Evolutionary conservation across 1,284 basidiomycete species (phyloP).

Genomic region (Cryptococcus hybrid): DNA sequence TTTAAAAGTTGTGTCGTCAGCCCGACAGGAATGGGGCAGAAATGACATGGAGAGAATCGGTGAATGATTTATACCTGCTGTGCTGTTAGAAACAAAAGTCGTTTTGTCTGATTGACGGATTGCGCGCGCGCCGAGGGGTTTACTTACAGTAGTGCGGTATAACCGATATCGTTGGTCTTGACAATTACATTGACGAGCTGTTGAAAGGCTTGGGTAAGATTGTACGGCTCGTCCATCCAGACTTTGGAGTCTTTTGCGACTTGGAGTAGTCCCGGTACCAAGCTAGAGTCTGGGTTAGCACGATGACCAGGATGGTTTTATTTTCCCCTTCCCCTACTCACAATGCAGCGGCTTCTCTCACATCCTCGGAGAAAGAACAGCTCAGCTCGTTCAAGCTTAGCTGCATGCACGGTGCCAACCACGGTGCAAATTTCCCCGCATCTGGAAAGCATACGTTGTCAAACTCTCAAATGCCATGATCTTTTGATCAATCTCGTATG

Average conservation of each 20-base stretch:
- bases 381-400: slow-evolving; percentile 66
- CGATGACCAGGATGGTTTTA: too few species aligned
- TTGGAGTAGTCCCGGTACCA: slow-evolving; percentile 67
- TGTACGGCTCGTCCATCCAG: slow-evolving; percentile 64
- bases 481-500: slow-evolving; percentile 78
- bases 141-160: slow-evolving; percentile 64
- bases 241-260: slow-evolving; percentile 64
- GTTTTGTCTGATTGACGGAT: background rate
- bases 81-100: background rate
- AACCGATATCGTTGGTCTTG: slow-evolving; percentile 67
- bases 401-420: slow-evolving; percentile 66
- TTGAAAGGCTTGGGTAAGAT: slow-evolving; percentile 66
- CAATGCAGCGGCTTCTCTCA: slow-evolving; percentile 70
- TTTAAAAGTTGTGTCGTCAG: slow-evolving; percentile 11
- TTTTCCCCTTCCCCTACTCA: slow-evolving; percentile 46
- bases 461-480: slow-evolving; percentile 78
- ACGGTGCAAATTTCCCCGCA: slow-evolving; percentile 63
- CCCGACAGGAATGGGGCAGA: slow-evolving; percentile 32
- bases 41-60: slow-evolving; percentile 64
- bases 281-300: slow-evolving; percentile 49
- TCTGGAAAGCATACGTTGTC: slow-evolving; percentile 62
- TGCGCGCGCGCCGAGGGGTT: background rate
- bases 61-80: slow-evolving; percentile 62
- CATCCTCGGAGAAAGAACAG: slow-evolving; percentile 78
- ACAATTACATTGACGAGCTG: slow-evolving; percentile 66